A percentile compares a stretch with the other conserved stretches of the same genome.
Evolutionary conservation across 345 rosid genomes (phyloP).

Genomic region (Citrus sp.): DNA sequence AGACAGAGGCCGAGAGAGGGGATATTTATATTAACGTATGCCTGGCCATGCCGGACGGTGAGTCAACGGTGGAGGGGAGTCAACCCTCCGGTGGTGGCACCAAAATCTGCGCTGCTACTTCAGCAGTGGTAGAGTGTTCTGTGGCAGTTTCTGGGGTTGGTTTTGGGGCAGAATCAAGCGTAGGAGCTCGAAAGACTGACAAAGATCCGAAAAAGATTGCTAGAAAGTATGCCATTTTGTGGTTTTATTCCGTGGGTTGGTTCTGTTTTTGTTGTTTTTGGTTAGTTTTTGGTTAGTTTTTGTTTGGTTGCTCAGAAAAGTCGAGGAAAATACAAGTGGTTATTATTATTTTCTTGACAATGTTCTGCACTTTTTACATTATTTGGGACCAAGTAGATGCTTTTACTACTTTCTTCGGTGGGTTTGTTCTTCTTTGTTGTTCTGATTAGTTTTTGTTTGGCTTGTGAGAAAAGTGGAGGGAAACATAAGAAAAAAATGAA

Average conservation of each 20-base stretch:
- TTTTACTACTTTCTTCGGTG: not conserved
- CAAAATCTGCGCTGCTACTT: conserved; percentile 8
- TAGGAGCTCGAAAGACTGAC: not conserved
- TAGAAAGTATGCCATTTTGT: conserved; percentile 29
- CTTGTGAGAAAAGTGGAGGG: not conserved
- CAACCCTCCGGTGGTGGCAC: not conserved
- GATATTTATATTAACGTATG: not conserved
- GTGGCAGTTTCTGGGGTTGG: not conserved
- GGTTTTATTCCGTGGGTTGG: not conserved
- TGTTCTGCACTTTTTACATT: not conserved
- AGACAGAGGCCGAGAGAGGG: not conserved
- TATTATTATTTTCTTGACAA: not conserved
- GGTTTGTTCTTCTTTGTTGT: not conserved
- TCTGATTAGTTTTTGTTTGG: not conserved
- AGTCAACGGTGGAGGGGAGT: conserved; percentile 6
- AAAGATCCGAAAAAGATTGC: conserved; percentile 69
- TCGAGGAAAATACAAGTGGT: not conserved
- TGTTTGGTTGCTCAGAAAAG: not conserved
- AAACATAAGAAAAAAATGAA: not conserved
- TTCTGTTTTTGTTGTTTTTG: not conserved
- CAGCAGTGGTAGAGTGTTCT: not conserved
- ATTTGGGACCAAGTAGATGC: not conserved
- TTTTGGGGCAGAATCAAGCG: conserved; percentile 1
- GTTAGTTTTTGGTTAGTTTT: not conserved
- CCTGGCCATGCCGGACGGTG: conserved; percentile 23